Conservation (phyloP, 192 early-diverging fungal genomes). For the Linnemannia zychae region DNA sequence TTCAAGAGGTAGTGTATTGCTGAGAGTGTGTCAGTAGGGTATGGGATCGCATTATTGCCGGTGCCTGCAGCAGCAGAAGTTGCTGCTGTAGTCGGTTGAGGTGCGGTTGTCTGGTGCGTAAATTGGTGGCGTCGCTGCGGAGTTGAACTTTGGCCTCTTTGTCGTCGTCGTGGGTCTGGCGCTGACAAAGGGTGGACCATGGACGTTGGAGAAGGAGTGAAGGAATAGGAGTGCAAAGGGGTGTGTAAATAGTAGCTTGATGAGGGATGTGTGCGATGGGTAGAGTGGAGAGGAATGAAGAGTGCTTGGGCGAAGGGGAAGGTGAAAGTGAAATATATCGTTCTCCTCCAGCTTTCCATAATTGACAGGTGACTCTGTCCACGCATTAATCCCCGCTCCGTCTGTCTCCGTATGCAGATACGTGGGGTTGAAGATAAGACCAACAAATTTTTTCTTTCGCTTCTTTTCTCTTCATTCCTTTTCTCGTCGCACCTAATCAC, state of each 20-base stretch:
- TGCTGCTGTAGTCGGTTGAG: background rate
- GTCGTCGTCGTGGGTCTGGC: background rate
- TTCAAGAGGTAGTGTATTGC: constrained; percentile 32
- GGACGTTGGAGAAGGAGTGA: background rate
- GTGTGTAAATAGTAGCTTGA: background rate
- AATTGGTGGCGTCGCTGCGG: constrained; percentile 43
- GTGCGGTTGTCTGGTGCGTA: background rate
- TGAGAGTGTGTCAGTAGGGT: constrained; percentile 25
- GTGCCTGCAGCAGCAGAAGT: background rate
- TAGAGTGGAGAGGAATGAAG: background rate
- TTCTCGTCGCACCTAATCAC: background rate
- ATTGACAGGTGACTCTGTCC: background rate
- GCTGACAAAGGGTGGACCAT: background rate
- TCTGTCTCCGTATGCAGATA: background rate
- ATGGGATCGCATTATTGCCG: background rate
- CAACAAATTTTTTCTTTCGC: constrained; percentile 8
- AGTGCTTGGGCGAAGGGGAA: background rate
- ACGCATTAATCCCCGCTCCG: background rate
- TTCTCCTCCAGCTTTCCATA: background rate
- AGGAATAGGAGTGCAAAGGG: background rate
- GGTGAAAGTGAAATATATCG: background rate
- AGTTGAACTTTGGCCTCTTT: constrained; percentile 9
- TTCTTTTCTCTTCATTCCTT: constrained; percentile 1
- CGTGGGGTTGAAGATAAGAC: background rate
- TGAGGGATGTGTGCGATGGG: background rate